Base-by-base conservation (phyloP, 805 yeast species). In the Kregervanrija delftensis region DNA sequence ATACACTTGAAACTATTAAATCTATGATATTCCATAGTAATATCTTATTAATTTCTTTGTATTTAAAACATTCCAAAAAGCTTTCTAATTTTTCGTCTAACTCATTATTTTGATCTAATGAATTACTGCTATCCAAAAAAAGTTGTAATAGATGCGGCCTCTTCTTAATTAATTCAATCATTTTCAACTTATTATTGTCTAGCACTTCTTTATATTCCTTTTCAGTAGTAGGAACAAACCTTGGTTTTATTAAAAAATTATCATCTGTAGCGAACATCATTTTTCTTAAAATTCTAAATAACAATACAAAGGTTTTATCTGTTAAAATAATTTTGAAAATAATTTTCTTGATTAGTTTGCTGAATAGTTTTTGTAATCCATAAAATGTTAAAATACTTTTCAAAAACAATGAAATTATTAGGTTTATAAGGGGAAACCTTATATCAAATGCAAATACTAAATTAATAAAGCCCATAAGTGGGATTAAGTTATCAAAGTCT, bases 211-310 rank as follows among this genome's bases (percentile, higher is more conserved):
- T 49, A 32, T 64, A 44, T 42, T 63, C 64, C 32, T 53, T 58
- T 3, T 48, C 43, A 4, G 61, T 59, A 5, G 48, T 37, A 3
- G 69, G 69, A 17, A 61, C 47, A 42, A 47, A 61, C n/a, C 67
- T 45, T 5, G 61, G 60, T 12, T 53, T 54, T 11, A 55, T 54
- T 22, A 52, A 54, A 44, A 64, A 63, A 8, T 30, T 40, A 13
- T 44, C 44, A 42, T 64, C 66, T 2, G 44, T 35, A 1, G 67
- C 67, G 42, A 61, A 64, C 44, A 64, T 40, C 30, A 58, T 41
- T 17, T 55, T 49, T 39, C 69, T 49, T 9, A 63, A 41, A 12
- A 42, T 11, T 37, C 45, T 50, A 8, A 57, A 42, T 2, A 51
- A 11, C 1, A 33, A 42, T 8, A 50, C 42, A 1, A 59, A 30